Conservation (phyloP, 768 basidiomycete genomes). For the Glaciozyma martinii region DNA sequence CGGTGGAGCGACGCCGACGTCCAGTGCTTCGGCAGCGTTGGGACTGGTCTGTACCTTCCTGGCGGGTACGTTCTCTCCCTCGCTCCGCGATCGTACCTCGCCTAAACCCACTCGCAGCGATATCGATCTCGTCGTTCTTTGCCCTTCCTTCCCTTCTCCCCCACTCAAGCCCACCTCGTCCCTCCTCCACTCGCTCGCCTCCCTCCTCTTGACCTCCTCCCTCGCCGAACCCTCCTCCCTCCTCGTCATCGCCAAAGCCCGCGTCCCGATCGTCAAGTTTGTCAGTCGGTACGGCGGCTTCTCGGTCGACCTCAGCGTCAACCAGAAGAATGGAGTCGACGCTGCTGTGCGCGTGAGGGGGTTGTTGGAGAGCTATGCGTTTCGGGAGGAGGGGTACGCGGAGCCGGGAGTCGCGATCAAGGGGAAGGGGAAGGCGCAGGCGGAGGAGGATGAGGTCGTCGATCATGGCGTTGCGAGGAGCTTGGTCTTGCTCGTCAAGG, state of each 20-base stretch:
- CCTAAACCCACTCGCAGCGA: slow-evolving; percentile 50
- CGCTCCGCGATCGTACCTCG: not conserved
- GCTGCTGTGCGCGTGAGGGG: slow-evolving; percentile 71
- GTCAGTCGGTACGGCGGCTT: slow-evolving; percentile 63
- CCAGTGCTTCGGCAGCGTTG: slow-evolving; percentile 81
- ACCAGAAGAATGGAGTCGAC: slow-evolving; percentile 73
- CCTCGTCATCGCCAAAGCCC: slow-evolving; percentile 82
- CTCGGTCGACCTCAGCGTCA: slow-evolving; percentile 87
- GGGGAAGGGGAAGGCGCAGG: slow-evolving; percentile 1
- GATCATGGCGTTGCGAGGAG: slow-evolving; percentile 28
- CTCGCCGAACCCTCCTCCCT: slow-evolving; percentile 61
- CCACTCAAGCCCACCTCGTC: slow-evolving; percentile 52
- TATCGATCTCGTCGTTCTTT: slow-evolving; percentile 88
- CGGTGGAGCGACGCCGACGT: slow-evolving; percentile 72
- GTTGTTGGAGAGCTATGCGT: slow-evolving; percentile 52
- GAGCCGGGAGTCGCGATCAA: slow-evolving; percentile 14
- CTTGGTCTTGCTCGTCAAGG: slow-evolving; percentile 80
- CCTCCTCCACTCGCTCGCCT: slow-evolving; percentile 62
- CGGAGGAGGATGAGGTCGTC: not conserved
- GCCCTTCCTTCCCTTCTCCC: slow-evolving; percentile 60
- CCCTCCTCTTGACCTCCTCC: slow-evolving; percentile 59
- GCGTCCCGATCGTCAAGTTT: slow-evolving; percentile 96
- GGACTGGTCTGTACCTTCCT: slow-evolving; percentile 88
- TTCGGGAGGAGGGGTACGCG: slow-evolving; percentile 23
- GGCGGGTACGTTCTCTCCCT: slow-evolving; percentile 60